A percentile compares a stretch with the other conserved stretches of the same genome.
Evolutionary conservation across 495 filamentous ascomycete species (phyloP).

Genomic region (Bacidia gigantensis): DNA sequence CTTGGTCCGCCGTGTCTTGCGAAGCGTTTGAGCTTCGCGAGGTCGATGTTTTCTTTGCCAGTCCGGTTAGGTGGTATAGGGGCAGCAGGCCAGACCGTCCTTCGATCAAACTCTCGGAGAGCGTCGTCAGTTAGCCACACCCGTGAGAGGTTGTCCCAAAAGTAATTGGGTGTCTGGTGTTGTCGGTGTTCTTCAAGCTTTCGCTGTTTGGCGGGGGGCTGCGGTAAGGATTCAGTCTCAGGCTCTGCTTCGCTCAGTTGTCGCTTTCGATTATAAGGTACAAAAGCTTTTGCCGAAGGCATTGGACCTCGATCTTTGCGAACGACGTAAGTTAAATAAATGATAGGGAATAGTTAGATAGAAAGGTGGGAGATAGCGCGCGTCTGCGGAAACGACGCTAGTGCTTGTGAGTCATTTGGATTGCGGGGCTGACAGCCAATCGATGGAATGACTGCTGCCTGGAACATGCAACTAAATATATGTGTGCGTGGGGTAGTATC

Average conservation of each 20-base stretch:
- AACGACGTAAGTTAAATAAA: background rate
- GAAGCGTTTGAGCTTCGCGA: conserved; percentile 16
- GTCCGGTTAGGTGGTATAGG: conserved; percentile 8
- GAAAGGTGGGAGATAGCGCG: background rate
- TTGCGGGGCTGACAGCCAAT: background rate
- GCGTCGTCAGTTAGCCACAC: conserved; percentile 8
- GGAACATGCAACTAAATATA: background rate
- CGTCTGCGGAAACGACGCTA: background rate
- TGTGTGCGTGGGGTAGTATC: background rate
- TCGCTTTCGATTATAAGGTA: background rate
- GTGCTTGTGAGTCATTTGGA: background rate
- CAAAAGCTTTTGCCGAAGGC: background rate
- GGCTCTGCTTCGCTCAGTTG: background rate
- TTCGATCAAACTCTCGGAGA: conserved; percentile 18
- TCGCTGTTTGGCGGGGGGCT: background rate
- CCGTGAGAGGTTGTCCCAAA: conserved; percentile 7
- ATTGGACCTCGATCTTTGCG: background rate
- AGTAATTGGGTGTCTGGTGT: conserved; percentile 3
- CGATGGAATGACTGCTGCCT: background rate
- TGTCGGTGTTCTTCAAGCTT: background rate
- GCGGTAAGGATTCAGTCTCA: background rate
- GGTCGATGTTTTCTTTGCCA: conserved; percentile 10
- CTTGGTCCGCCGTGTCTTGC: conserved; percentile 18
- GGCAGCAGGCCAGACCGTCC: conserved; percentile 7
- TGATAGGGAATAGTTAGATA: background rate